Evolutionary conservation across 139 green algal genomes (phyloP), one percentile per base, ranked within the genome.

Genomic region (Volvox reticuliferus): DNA sequence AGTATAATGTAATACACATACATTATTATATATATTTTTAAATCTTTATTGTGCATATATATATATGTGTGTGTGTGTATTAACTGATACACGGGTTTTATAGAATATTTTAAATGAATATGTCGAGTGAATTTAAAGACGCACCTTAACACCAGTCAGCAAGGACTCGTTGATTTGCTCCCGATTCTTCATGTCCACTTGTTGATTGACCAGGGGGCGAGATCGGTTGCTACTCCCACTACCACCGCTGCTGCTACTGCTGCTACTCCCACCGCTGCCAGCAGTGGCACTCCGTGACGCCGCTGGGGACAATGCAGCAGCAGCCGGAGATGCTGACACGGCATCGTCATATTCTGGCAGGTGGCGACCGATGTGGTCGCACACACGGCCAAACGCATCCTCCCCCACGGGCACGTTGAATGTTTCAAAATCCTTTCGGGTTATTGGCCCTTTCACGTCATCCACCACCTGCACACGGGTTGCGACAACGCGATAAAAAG

Each of bases 151-250:
- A 35, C 97, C 97, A 26, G 97, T 99, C 19, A 96, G 55, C 36
- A 98, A 88, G 22, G 95, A 82, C 88, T 97, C 95, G 17, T 83
- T 90, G 91, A 99, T 97, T 90, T 97, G 96, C 81, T 98, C 96
- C 19, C 96, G 88, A 73, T 91, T 86, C 71, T 97, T 96, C 96
- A 98, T 98, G 82, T 95, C 82, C 26, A 95, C 92, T 87, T 94
- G 92, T 67, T 91, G 63, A 37, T 96, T 95, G 9, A 98, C 88
- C 82, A 98, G 93, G 65, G 96, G 96, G 65, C 94, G 88, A n/a
- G 84, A 81, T 1, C 67, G 82, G 78, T 75, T 82, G 61, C 83
- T 30, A 5, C 32, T 35, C 32, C 24, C 44, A 36, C 36, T 21
- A 33, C 17, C 62, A 61, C 61, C 55, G 71, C 71, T 77, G 81